These are phyloP conservation scores for Rhizomucor miehei DNA, from an alignment of 371 early-diverging fungal genomes.

Conservation along the genomic window DNA sequence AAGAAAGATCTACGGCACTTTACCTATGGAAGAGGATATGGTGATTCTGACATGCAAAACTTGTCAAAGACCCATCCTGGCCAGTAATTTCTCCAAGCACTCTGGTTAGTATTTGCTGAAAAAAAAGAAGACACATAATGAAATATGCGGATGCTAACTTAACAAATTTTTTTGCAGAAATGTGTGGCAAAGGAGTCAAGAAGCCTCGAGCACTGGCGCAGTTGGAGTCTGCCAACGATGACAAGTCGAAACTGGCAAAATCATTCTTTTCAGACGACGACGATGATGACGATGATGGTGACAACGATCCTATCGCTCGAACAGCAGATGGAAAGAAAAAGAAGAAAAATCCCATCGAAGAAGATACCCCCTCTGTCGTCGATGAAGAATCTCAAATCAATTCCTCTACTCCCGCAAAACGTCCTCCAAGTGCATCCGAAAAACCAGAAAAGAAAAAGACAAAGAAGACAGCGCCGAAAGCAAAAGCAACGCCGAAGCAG, in stretches of 20 bases:
- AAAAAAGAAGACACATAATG: background rate
- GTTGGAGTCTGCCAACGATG: conserved; percentile 5
- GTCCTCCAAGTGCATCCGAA: conserved; percentile 17
- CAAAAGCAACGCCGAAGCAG: conserved; percentile 34
- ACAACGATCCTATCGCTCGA: background rate
- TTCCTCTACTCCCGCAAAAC: conserved; percentile 15
- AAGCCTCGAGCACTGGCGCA: conserved; percentile 12
- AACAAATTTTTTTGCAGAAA: conserved; percentile 1
- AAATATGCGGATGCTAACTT: background rate
- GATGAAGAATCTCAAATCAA: conserved; percentile 10
- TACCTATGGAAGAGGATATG: conserved; percentile 46
- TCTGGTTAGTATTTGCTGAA: conserved; percentile 18
- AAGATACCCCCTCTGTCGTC: conserved; percentile 2
- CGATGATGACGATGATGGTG: conserved; percentile 18
- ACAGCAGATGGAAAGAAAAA: conserved; percentile 6
- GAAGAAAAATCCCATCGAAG: conserved; percentile 8
- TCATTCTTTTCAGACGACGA: conserved; percentile 24
- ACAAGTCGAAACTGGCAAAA: conserved; percentile 13
- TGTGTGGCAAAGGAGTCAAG: conserved; percentile 12
- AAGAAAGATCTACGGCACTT: conserved; percentile 34
- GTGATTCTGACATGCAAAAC: conserved; percentile 38
- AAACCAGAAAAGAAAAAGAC: conserved; percentile 37
- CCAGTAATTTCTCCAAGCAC: conserved; percentile 38
- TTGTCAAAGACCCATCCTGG: conserved; percentile 35
- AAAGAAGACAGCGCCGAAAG: conserved; percentile 34